Base-by-base conservation (phyloP, 2,329 filamentous ascomycete genomes). In the Clarireedia hainanense region DNA sequence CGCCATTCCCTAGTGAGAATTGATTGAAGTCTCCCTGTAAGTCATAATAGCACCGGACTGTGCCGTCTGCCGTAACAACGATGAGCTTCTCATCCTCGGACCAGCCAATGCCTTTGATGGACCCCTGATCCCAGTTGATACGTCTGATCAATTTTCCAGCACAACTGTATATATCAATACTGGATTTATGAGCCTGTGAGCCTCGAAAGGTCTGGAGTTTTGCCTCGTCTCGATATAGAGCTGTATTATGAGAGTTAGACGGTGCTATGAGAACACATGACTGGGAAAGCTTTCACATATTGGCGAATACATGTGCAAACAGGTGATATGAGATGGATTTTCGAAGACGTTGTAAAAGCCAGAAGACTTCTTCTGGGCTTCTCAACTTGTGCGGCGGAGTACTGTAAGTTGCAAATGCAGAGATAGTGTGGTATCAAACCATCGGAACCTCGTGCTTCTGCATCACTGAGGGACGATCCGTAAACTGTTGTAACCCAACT, bases 1-100 rank as follows among this genome's bases (percentile, higher is more conserved):
- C 86, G 24, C 89, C 89, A 71, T 95, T 86, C 53, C 92, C 94
- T 0, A 99, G 77, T 1, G 89, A 91, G 71, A 97, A 99, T 57
- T 95, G 91, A 15, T 86, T 89, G 69, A 99, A 99, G 69, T 97
- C 92, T 60, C 88, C 89, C 70, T 96, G 88, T n/a, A 99, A 75
- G 67, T 94, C 89, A 69, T 91, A 84, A 68, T 91, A 84, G 70
- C 90, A 94, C 58, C 91, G 81, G 45, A 97, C 92, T 1, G 85
- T 92, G 24, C 94, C 94, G 67, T 99, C 92, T 52, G 88, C 82
- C 9, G 91, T 89, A 51, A 97, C 84, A 0, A 96, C 87, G 4
- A 99, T 76, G 47, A 99, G 79, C 68, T 88, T 87, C 76, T 99
- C 94, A 62, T 96, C 90, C 67, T 96, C 92, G 20, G 91, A 96